Evolutionary conservation across 768 basidiomycete species (phyloP), one percentile per base, ranked within the genome.

Genomic region (Tubosaeta brunneosetosa): DNA sequence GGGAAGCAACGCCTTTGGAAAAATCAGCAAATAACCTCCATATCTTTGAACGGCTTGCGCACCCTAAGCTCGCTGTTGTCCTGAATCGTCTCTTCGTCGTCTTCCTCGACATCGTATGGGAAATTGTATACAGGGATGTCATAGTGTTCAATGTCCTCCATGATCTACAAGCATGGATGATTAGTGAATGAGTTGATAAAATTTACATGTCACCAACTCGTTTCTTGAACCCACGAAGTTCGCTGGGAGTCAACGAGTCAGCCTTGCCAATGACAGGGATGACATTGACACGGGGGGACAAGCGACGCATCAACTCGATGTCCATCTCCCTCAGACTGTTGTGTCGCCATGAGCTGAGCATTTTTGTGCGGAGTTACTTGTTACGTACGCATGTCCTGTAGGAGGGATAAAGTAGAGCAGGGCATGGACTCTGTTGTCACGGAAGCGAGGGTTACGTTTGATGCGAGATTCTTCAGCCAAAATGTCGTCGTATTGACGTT

Each of bases 121-220:
- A 99, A 99, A 76, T 98, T 98, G 79, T 98, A 98, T 37, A 98
- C 88, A 5, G 97, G 97, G 61, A 99, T 98, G 59, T 88, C 87
- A 65, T 97, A 97, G 76, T 98, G 82, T 64, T 97, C 95, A 61
- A 99, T 99, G 67, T 99, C 97, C 72, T 99, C 95, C 95, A 98
- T 99, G 64, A 99, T 85, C 94, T 97, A 59, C 1, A 33, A 3
- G 43, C 9, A 19, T 60, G 10, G 59, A 52, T 51, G n/a, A 36
- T 41, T 36, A 4, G 16, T 38, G 13, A 49, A 5, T 44, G 19
- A 52, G 41, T 32, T 26, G 40, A 16, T 14, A 25, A 33, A 33
- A 11, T 41, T 19, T 25, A 17, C 40, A 22, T 46, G 33, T 50
- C 6, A 71, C 81, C 52, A 50, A 86, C 86, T 70, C 97, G 79